Evolutionary conservation across 768 basidiomycete genomes (phyloP), one percentile per base, ranked within the genome.

Genomic region (Hypholoma sublateritium): DNA sequence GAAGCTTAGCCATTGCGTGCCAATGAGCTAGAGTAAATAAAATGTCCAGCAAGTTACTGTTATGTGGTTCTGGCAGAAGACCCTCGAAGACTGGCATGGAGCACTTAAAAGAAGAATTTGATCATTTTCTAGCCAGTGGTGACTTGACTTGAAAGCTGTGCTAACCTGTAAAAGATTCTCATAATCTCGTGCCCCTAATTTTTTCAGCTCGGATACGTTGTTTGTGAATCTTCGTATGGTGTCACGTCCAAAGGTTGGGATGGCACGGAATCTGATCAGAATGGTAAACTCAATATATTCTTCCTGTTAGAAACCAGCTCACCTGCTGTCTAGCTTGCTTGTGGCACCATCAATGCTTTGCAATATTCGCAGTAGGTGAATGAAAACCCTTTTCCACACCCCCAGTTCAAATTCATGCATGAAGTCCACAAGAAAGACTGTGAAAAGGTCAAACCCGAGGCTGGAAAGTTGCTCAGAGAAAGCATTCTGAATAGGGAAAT

Each of bases 321-420:
- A n/a, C n/a, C n/a, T n/a, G n/a, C n/a, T n/a, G n/a, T n/a, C n/a
- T n/a, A n/a, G n/a, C n/a, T n/a, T n/a, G n/a, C n/a, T n/a, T n/a
- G n/a, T n/a, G n/a, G n/a, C n/a, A n/a, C n/a, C 9, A 55, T 16
- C 50, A 28, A 16, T 59, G 60, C 22, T 16, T 25, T 70, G 46
- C 0, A 77, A 57, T 11, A 77, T 59, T 0, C 69, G 67, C 5
- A 77, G 56, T 0, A 76, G 60, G 47, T 78, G 77, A 0, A 58
- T 69, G 46, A 76, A 72, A 0, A 72, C 25, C 1, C 69, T 58
- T 56, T 76, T 78, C 70, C 69, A 74, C 3, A 72, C 68, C 8
- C 76, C 74, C 2, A 77, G 59, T 53, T 77, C 74, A 48, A 77
- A 65, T 50, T 79, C 75, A 55, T 78, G 77, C 32, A 79, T 44